phyloP scores from a whole-genome alignment of 2,329 filamentous ascomycete species.

The Periglandula ipomoeae region DNA sequence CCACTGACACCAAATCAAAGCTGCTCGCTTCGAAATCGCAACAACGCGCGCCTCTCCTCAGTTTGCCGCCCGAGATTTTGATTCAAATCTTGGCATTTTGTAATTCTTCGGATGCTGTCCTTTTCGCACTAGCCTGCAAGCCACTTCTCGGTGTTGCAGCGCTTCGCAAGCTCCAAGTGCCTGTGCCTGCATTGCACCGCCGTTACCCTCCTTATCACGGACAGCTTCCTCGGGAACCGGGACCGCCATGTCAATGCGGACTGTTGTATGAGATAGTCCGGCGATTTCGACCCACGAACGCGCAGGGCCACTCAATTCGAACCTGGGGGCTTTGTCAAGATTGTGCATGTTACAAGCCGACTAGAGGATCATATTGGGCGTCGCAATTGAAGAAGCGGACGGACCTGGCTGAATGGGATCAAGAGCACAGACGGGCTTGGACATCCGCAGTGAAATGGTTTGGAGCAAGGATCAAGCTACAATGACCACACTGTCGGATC shows the following conservation, averaged over 20 bases:
- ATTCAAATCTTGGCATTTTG: background rate
- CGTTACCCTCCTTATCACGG: background rate
- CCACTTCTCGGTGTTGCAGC: conserved; percentile 12
- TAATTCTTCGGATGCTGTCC: background rate
- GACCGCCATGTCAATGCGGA: background rate
- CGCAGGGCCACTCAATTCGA: conserved; percentile 2
- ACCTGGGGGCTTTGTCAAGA: conserved; percentile 15
- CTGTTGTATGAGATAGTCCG: background rate
- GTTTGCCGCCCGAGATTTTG: background rate
- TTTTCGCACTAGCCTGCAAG: conserved; percentile 13
- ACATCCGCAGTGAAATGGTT: background rate
- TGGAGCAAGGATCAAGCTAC: background rate
- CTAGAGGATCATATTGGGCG: conserved; percentile 13
- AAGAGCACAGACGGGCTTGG: background rate
- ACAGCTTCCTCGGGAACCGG: background rate
- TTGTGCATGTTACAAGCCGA: conserved; percentile 15
- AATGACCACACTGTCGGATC: background rate
- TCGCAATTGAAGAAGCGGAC: background rate
- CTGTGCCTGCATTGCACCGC: background rate
- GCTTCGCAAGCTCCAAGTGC: conserved; percentile 10
- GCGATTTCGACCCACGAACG: background rate
- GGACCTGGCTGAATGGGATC: conserved; percentile 9
- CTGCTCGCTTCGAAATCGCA: background rate
- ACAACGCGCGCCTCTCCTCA: background rate
- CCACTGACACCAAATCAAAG: background rate